Evolutionary conservation across 108 stramenopile species (phyloP).

Genomic region (Nitzschia sp.): DNA sequence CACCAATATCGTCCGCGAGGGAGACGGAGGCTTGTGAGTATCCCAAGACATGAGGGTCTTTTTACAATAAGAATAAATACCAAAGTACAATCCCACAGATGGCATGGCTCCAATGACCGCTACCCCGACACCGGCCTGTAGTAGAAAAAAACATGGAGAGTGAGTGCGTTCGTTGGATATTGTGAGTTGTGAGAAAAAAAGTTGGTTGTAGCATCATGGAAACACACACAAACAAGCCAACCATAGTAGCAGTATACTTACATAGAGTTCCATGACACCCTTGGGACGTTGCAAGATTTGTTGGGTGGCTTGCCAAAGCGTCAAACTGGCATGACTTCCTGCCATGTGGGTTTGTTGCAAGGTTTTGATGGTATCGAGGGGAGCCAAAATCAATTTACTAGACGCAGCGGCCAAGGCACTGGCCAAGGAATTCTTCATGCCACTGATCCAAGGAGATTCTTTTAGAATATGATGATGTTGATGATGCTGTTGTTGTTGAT

Average conservation of each 20-base stretch:
- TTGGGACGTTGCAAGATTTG: conserved; percentile 59
- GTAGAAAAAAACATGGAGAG: no score
- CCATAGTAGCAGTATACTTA: no score
- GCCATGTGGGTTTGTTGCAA: conserved; percentile 68
- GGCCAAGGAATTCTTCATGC: conserved; percentile 84
- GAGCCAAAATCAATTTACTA: conserved; percentile 83
- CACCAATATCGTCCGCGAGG: no score
- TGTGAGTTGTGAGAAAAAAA: not conserved
- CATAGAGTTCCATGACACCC: conserved; percentile 80
- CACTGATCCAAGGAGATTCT: conserved; percentile 60
- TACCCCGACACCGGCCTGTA: conserved; percentile 73
- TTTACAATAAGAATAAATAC: conserved; percentile 85
- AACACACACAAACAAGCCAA: no score
- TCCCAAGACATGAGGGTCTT: conserved; percentile 42
- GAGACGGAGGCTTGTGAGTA: not conserved
- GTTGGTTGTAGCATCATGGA: not conserved
- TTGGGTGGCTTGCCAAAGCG: conserved; percentile 60
- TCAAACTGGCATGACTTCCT: conserved; percentile 37
- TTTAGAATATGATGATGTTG: no score
- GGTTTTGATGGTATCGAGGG: conserved; percentile 94
- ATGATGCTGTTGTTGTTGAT: no score
- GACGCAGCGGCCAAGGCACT: conserved; percentile 86
- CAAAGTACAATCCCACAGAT: conserved; percentile 85
- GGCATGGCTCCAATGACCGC: conserved; percentile 84
- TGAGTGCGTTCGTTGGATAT: not conserved